Conservation (phyloP, 148 eudicot genomes). For the Silene uniflora region DNA sequence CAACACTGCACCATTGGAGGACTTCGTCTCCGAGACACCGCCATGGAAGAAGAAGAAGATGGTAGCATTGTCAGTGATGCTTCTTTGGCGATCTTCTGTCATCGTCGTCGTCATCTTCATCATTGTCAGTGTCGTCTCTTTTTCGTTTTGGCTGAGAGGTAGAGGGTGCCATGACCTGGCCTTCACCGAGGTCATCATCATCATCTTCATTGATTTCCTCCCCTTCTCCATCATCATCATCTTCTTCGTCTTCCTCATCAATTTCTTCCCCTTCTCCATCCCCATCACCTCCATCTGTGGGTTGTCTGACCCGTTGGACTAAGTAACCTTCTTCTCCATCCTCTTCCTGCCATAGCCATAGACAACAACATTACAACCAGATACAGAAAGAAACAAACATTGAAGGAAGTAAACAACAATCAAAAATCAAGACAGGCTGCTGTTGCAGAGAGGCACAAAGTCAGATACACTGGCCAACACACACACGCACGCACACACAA, state of each 20-base stretch:
- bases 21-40: not conserved
- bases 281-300: conserved; percentile 44
- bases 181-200: conserved; percentile 45
- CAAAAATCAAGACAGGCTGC: too few species aligned
- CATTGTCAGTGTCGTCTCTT: conserved; percentile 35
- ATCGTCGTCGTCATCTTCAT: conserved; percentile 26
- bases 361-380: not conserved
- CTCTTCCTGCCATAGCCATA: conserved; percentile 58
- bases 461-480: not conserved
- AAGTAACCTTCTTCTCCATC: conserved; percentile 67
- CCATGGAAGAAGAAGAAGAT: conserved; percentile 5
- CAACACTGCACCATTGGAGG: too few species aligned
- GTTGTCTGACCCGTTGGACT: conserved; percentile 62
- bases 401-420: too few species aligned
- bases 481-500: not conserved
- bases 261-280: conserved; percentile 49
- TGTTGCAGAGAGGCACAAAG: too few species aligned
- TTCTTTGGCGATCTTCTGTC: conserved; percentile 48
- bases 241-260: conserved; percentile 53
- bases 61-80: conserved; percentile 31
- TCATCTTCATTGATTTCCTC: conserved; percentile 58
- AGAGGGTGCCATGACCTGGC: conserved; percentile 41
- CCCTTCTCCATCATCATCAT: conserved; percentile 42
- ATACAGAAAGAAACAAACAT: not conserved
- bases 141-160: conserved; percentile 44